Base-by-base conservation (phyloP, 106 monocot genomes). In the Acorus gramineus region DNA sequence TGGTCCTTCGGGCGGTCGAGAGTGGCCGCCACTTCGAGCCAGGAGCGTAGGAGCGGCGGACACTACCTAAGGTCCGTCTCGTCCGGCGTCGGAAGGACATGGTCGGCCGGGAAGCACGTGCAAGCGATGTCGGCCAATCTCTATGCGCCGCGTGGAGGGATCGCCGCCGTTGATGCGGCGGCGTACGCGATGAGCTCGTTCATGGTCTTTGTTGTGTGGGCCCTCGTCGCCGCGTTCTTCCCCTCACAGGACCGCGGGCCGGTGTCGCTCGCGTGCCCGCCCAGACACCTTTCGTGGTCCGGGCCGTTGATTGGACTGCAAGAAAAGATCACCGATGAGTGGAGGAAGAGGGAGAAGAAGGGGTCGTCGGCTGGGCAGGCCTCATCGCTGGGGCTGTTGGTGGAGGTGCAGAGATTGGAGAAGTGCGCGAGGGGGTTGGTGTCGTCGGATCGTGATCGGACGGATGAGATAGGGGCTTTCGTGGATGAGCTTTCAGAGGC, bases 141-240 rank as follows among this genome's bases (percentile, higher is more conserved):
- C 67, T 46, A 46, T 47, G 49, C 67, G 42, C 82, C 77, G 8
- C 79, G 73, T 2, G 59, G 66, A 4, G 70, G 44, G 0, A 66
- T 46, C 4, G 66, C 56, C 3, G 28, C 59, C 4, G 72, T 71
- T 5, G 47, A 84, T 3, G 81, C 76, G 7, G 69, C 93, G 0
- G 62, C 82, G 6, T 68, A 82, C 77, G 82, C 86, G 10, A 86
- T 94, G 84, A 89, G 74, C 59, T 62, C 79, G 2, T 47, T 86
- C 8, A 71, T 86, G 8, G 72, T 71, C 2, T 81, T 89, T 14
- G 48, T 65, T 44, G 80, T 84, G 86, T 89, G 82, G 83, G 73
- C 65, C 11, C 77, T 94, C 4, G 81, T 76, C 1, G 60, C 76
- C 5, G 78, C 89, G 28, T 28, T 28, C 1, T 78, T 93, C 50